Evolutionary conservation across 2,329 filamentous ascomycete species (phyloP).

Genomic region (Sclerotinia nivalis): DNA sequence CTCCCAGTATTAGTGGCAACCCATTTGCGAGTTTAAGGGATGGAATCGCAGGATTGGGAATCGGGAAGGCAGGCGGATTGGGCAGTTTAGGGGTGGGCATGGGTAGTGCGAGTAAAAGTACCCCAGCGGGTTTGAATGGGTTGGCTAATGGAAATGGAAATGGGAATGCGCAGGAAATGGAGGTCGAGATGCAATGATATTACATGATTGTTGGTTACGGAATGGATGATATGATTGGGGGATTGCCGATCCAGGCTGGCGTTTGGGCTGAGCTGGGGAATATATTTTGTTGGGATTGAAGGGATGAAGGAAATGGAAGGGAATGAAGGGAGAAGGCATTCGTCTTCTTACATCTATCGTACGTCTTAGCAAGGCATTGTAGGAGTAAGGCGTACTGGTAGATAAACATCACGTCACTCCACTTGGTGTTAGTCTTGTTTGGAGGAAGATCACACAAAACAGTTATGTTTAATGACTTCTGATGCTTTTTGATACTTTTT

Average conservation of each 20-base stretch:
- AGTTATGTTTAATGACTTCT: not conserved
- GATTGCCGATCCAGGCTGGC: constrained; percentile 16
- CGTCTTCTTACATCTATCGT: not conserved
- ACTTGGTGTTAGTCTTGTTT: constrained; percentile 7
- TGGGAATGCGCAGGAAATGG: constrained; percentile 42
- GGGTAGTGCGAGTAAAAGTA: constrained; percentile 34
- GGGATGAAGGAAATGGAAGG: not conserved
- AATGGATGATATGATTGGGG: constrained; percentile 1
- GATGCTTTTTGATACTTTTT: constrained; percentile 15
- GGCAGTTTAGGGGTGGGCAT: constrained; percentile 29
- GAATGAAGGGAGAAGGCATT: not conserved
- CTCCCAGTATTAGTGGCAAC: constrained; percentile 40
- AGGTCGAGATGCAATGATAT: constrained; percentile 53
- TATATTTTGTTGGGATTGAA: not conserved
- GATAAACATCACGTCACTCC: constrained; percentile 7
- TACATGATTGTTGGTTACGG: not conserved
- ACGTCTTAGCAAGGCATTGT: constrained; percentile 29
- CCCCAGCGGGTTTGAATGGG: constrained; percentile 27
- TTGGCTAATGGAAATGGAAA: constrained; percentile 22
- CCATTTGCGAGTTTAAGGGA: constrained; percentile 47
- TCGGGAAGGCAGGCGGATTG: constrained; percentile 39
- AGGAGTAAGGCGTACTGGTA: constrained; percentile 31
- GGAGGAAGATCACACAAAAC: not conserved
- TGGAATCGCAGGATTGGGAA: constrained; percentile 48
- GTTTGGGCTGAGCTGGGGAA: not conserved